Base-by-base conservation (phyloP, 2,329 filamentous ascomycete species). In the Pestalotiopsis sp. region DNA sequence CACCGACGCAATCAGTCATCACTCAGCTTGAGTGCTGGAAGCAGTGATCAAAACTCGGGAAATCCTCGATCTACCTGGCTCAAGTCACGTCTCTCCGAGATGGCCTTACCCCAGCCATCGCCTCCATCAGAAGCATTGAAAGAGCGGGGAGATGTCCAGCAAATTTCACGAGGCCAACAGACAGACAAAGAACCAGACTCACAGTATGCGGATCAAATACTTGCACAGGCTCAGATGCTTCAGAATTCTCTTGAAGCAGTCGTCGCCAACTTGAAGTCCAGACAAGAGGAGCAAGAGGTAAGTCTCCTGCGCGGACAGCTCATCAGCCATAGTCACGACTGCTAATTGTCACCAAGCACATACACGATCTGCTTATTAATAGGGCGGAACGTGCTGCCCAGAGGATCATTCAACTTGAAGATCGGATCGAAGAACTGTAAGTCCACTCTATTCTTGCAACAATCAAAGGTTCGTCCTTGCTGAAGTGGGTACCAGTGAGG, bases 201-300 rank as follows among this genome's bases (percentile, higher is more conserved):
- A 20, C 70, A 68, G 20, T 68, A 74, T 71, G 81, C 82, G 27
- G 71, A 73, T 67, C 74, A 77, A 69, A 71, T 84, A 23, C 76
- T 79, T 12, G 74, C 73, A 49, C 80, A 80, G 68, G 82, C 81
- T 20, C 79, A 85, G 59, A 82, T 82, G 70, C 77, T 91, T 3
- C 85, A 85, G 52, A 78, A 80, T 20, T 84, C 87, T 69, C 77
- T 91, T 45, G 81, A 83, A 4, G 79, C 78, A 4, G 81, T 89
- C 12, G 80, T 89, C 41, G 78, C 78, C 36, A 86, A 85, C 68
- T 81, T 91, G 23, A 81, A 84, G 67, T 83, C 83, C 52, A 83
- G 89, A 52, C 86, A 86, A 71, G 87, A 90, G 75, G 89, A 91
- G 77, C 85, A 87, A 58, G 85, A 89, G 77, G 88, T 85, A 78